Conservation (phyloP, 1,284 basidiomycete species). For the Neolentinus lepideus region DNA sequence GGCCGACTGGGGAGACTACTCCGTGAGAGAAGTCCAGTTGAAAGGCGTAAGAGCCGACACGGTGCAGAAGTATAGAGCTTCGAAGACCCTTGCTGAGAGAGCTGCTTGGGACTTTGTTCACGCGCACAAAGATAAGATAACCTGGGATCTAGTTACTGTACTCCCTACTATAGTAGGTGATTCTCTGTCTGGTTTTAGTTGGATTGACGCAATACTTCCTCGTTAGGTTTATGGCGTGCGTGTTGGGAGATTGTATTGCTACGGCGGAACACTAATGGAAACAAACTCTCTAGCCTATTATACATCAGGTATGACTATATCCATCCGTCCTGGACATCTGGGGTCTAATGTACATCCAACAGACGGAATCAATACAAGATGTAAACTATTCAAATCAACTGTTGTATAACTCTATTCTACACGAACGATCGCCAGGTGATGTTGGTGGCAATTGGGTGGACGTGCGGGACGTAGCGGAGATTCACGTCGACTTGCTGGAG, state of each 20-base stretch:
- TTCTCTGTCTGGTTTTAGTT: not conserved
- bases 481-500: slow-evolving; percentile 42
- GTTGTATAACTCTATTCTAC: slow-evolving; percentile 9
- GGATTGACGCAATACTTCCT: not conserved
- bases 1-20: slow-evolving; percentile 53
- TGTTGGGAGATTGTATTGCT: not conserved
- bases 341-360: not conserved
- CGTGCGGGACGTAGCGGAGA: slow-evolving; percentile 49
- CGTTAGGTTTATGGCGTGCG: slow-evolving; percentile 7
- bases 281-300: not conserved
- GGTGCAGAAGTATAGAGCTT: slow-evolving; percentile 30
- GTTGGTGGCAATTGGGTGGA: slow-evolving; percentile 36
- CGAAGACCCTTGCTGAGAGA: slow-evolving; percentile 42
- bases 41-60: slow-evolving; percentile 31
- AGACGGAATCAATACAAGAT: not conserved
- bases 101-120: slow-evolving; percentile 38
- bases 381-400: slow-evolving; percentile 1
- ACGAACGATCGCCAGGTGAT: slow-evolving; percentile 14
- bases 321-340: not conserved
- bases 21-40: slow-evolving; percentile 34
- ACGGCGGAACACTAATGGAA: not conserved
- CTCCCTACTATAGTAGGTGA: slow-evolving; percentile 34
- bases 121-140: slow-evolving; percentile 26
- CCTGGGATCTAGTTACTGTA: slow-evolving; percentile 35
- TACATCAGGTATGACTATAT: not conserved